Evolutionary conservation across 2,329 filamentous ascomycete species (phyloP), one percentile per base, ranked within the genome.

Genomic region (Fusarium keratoplasticum): DNA sequence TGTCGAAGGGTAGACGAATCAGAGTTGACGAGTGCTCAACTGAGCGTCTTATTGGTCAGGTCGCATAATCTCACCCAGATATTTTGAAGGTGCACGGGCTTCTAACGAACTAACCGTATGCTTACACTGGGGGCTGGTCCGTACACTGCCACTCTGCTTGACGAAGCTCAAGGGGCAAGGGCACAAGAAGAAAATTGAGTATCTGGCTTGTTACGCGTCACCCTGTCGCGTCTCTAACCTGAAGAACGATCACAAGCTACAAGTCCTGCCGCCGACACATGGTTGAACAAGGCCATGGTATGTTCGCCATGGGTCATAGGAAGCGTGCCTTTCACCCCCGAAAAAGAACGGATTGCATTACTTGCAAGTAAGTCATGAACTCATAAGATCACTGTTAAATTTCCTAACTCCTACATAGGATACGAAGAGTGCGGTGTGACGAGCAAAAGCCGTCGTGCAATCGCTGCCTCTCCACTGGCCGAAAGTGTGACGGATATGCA

Each of bases 401-500:
- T 11, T 42, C 2, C 20, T 42, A 22, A 47, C 22, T 22, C 14
- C 14, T 47, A 10, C 14, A 11, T 47, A 55, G 52, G 9, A 55
- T 33, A 31, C 13, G 52, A 14, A 33, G 11, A 20, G 29, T 55
- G 13, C 7, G 8, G 3, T 55, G 52, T 7, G 52, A 55, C 9
- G 52, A 55, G n/a, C 18, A 33, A 2, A 72, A 64, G 4, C 68
- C 68, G 6, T 38, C 10, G 1, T 72, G 64, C 35, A 22, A n/a
- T 3, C 68, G 68, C 1, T 72, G 69, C 50, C 27, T 47, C 8
- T 68, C 68, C 0, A 68, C 68, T 8, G 69, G 69, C 2, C 59
- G 69, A 4, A 59, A 33, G 2, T 72, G 69, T 6, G 69, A 71
- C 3, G 68, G 69, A 6, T 72, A 72, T 22, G 20, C 29, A 1